phyloP scores from a whole-genome alignment of 768 basidiomycete species.

The Tricholoma terreum region DNA sequence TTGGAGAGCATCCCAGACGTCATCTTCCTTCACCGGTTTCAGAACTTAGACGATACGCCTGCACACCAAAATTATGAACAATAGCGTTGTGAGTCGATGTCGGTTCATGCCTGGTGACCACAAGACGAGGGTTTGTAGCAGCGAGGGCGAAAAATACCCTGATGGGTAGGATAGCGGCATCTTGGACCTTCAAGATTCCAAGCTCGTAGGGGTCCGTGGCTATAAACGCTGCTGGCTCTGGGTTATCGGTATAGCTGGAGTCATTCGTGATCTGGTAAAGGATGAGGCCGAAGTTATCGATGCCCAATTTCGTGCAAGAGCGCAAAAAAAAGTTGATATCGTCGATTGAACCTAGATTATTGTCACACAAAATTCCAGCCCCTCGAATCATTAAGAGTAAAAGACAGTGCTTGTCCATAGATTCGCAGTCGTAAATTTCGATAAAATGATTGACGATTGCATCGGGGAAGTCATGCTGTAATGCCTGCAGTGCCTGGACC shows the following conservation, averaged over 20 bases:
- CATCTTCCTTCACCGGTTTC: no score
- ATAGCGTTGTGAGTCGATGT: not conserved
- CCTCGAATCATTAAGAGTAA: not conserved
- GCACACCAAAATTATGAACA: no score
- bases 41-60: no score
- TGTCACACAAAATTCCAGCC: constrained; percentile 2
- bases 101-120: constrained; percentile 4
- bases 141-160: constrained; percentile 25
- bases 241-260: not conserved
- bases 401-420: not conserved
- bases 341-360: constrained; percentile 9
- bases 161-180: constrained; percentile 13
- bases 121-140: constrained; percentile 6
- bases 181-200: not conserved
- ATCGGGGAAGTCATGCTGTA: not conserved
- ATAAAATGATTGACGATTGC: constrained; percentile 21
- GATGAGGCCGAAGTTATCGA: not conserved
- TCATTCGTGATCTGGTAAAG: not conserved
- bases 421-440: constrained; percentile 1
- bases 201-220: not conserved
- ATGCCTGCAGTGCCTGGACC: not conserved
- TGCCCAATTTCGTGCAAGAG: constrained; percentile 13
- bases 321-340: constrained; percentile 19
- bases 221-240: not conserved
- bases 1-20: no score